Evolutionary conservation across 192 early-diverging fungal genomes (phyloP).

Genomic region (Backusella macrospora): DNA sequence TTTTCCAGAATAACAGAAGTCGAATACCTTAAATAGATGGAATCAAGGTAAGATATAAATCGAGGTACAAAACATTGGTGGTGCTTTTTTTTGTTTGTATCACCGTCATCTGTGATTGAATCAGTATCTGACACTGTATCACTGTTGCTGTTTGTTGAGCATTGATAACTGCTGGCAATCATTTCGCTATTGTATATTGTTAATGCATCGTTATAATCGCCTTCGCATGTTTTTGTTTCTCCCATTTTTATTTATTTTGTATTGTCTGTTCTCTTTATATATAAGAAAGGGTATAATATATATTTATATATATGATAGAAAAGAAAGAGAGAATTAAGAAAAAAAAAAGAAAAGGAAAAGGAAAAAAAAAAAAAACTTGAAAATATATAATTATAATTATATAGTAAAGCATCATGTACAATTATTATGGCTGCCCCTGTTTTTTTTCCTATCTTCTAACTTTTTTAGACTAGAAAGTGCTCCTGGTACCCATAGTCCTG

Average conservation of each 20-base stretch:
- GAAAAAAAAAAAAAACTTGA: neutral
- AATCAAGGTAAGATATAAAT: neutral
- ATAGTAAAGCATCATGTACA: conserved; percentile 13
- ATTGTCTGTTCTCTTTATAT: neutral
- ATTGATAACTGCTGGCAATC: neutral
- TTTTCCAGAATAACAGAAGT: conserved; percentile 58
- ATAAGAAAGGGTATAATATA: neutral
- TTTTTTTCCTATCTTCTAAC: neutral
- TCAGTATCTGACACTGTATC: conserved; percentile 6
- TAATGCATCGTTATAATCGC: neutral
- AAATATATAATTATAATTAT: conserved; percentile 10
- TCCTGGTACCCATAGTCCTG: neutral
- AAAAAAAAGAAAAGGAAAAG: neutral
- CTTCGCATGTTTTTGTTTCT: neutral
- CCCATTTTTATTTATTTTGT: neutral
- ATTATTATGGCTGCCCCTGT: conserved; percentile 5
- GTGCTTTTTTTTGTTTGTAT: neutral
- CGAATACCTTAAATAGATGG: conserved; percentile 21
- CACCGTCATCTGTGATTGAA: neutral
- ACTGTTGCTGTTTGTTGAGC: neutral
- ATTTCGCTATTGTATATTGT: neutral
- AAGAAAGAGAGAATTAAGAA: neutral
- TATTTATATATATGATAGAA: neutral
- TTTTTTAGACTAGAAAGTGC: conserved; percentile 6
- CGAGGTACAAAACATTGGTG: conserved; percentile 5